Evolutionary conservation across 2,329 filamentous ascomycete genomes (phyloP).

Genomic region (Penicillium janthinellum): DNA sequence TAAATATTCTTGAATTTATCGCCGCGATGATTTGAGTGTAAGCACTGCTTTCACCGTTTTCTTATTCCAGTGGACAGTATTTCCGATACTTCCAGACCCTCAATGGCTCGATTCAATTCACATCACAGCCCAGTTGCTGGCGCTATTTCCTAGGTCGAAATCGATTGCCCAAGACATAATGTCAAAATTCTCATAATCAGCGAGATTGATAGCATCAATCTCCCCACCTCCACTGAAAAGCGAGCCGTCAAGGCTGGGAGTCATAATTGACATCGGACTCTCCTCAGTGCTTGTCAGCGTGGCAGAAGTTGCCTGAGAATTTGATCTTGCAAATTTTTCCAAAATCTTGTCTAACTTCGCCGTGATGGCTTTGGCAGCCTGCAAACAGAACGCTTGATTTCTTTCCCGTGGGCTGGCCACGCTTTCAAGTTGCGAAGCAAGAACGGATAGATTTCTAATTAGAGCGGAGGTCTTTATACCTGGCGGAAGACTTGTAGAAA

Average conservation of each 20-base stretch:
- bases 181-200: conserved; percentile 12
- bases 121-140: not conserved
- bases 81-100: no score
- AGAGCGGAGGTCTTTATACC: conserved; percentile 11
- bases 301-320: not conserved
- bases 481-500: conserved; percentile 6
- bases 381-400: conserved; percentile 15
- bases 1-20: no score
- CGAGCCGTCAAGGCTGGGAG: not conserved
- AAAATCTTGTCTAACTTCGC: conserved; percentile 15
- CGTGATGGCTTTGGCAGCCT: conserved; percentile 15
- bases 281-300: not conserved
- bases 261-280: not conserved
- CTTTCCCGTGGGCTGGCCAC: conserved; percentile 8
- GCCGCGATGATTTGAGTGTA: no score
- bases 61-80: no score
- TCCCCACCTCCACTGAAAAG: not conserved
- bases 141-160: conserved; percentile 3
- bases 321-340: conserved; percentile 1
- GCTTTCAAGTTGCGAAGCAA: conserved; percentile 17
- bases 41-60: no score
- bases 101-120: not conserved
- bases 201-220: not conserved
- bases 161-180: conserved; percentile 12
- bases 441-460: conserved; percentile 18